Conservation (phyloP, 768 basidiomycete species). For the Auriscalpium microsporum region DNA sequence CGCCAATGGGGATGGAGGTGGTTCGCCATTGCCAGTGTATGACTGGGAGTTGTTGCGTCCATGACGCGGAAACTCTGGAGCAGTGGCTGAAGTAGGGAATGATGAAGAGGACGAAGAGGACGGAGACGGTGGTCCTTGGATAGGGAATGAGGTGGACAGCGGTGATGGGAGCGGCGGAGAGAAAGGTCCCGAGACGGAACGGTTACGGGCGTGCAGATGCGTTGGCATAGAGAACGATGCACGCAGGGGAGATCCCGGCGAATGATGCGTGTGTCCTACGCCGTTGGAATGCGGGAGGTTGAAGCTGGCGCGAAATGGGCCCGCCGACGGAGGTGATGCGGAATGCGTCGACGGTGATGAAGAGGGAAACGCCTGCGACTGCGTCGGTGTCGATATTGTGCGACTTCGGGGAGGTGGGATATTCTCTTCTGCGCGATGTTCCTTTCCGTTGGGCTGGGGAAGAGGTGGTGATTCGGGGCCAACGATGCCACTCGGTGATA, state of each 20-base stretch:
- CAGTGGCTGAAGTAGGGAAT: constrained; percentile 2
- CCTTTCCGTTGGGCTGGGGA: neutral
- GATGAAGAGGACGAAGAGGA: neutral
- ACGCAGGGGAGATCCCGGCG: constrained; percentile 21
- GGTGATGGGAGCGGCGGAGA: constrained; percentile 44
- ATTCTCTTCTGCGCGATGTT: neutral
- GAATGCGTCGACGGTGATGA: constrained; percentile 19
- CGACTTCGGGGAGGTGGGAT: constrained; percentile 9
- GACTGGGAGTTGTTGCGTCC: constrained; percentile 8
- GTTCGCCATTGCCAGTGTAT: constrained; percentile 1
- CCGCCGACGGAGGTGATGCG: constrained; percentile 18
- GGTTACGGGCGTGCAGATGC: constrained; percentile 27
- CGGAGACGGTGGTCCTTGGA: constrained; percentile 18
- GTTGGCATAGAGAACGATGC: constrained; percentile 22
- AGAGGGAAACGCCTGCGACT: constrained; percentile 6
- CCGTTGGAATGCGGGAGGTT: constrained; percentile 33
- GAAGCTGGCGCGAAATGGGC: constrained; percentile 22
- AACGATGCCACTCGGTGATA: neutral
- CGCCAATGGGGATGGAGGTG: constrained; percentile 1
- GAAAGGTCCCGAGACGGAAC: constrained; percentile 44
- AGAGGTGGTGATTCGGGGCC: no score
- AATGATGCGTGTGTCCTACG: neutral
- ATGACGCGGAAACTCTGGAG: constrained; percentile 6
- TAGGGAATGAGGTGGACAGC: constrained; percentile 33
- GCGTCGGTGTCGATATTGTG: constrained; percentile 12